Conservation (phyloP, 2,329 filamentous ascomycete genomes). For the Ascochyta pisi region DNA sequence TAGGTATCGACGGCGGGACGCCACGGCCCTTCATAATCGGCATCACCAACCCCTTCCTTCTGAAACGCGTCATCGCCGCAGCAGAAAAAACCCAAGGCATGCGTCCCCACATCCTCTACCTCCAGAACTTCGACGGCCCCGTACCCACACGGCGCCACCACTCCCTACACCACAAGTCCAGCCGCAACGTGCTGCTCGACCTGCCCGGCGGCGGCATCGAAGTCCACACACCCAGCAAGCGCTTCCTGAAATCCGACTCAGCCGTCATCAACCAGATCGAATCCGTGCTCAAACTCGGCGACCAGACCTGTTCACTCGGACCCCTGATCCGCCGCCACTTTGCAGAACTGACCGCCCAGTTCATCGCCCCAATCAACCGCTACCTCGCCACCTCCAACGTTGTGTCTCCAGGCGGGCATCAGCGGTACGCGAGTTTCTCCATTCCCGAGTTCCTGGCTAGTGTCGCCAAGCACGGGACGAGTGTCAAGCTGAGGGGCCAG, state of each 20-base stretch:
- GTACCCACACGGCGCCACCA: conserved; percentile 48
- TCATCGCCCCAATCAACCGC: conserved; percentile 50
- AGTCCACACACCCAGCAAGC: conserved; percentile 45
- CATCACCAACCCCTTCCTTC: conserved; percentile 52
- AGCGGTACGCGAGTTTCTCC: conserved; percentile 49
- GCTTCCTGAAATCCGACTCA: conserved; percentile 49
- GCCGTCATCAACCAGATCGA: conserved; percentile 45
- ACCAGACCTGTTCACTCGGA: conserved; percentile 43
- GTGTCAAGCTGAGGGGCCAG: conserved; percentile 49
- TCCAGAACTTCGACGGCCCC: conserved; percentile 45
- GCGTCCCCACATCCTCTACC: conserved; percentile 49
- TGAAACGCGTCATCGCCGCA: conserved; percentile 48
- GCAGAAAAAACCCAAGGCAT: conserved; percentile 43
- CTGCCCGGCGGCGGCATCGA: conserved; percentile 51
- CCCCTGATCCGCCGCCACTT: conserved; percentile 52
- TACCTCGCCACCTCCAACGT: conserved; percentile 49
- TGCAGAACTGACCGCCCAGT: conserved; percentile 50
- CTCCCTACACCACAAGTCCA: conserved; percentile 46
- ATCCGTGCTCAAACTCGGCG: conserved; percentile 38
- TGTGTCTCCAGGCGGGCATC: conserved; percentile 44
- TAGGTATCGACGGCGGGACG: conserved; percentile 49
- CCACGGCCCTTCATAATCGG: conserved; percentile 50
- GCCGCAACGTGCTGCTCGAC: conserved; percentile 46
- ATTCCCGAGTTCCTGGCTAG: conserved; percentile 47
- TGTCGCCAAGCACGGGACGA: conserved; percentile 49